These are phyloP conservation scores for Diaporthe citriasiana DNA, from an alignment of 2,329 filamentous ascomycete species.

Conservation along the genomic window DNA sequence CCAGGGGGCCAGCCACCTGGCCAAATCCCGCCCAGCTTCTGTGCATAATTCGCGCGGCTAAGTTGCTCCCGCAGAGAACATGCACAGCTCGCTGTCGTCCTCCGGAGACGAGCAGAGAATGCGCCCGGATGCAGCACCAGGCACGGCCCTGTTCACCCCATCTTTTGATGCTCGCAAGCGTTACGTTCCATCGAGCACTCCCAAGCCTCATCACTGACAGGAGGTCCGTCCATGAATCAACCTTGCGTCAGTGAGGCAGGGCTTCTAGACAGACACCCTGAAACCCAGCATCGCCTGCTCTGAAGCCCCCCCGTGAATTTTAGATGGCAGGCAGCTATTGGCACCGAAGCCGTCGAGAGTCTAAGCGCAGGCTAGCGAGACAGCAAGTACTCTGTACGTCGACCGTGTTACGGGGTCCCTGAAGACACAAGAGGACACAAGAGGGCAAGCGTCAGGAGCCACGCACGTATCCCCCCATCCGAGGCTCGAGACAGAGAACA, in stretches of 20 bases:
- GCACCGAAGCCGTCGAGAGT: slow-evolving; percentile 19
- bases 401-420: slow-evolving; percentile 21
- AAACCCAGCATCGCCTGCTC: neutral
- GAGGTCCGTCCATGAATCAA: slow-evolving; percentile 17
- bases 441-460: slow-evolving; percentile 15
- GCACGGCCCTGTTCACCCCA: slow-evolving; percentile 23
- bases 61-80: neutral
- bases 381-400: slow-evolving; percentile 30
- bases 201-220: slow-evolving; percentile 14
- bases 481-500: neutral
- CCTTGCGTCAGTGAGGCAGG: neutral
- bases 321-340: neutral
- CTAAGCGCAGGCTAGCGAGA: slow-evolving; percentile 21
- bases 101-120: neutral
- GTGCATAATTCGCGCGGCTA: slow-evolving; percentile 13
- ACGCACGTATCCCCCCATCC: slow-evolving; percentile 2
- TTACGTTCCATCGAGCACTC: slow-evolving; percentile 19
- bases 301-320: slow-evolving; percentile 30
- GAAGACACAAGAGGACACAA: neutral
- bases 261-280: neutral
- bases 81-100: neutral
- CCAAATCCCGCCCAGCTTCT: neutral
- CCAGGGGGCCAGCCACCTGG: neutral
- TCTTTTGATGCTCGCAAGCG: slow-evolving; percentile 22
- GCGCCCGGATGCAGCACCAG: neutral